Conservation (phyloP, 768 basidiomycete genomes). For the Dacryopinax spathularia region DNA sequence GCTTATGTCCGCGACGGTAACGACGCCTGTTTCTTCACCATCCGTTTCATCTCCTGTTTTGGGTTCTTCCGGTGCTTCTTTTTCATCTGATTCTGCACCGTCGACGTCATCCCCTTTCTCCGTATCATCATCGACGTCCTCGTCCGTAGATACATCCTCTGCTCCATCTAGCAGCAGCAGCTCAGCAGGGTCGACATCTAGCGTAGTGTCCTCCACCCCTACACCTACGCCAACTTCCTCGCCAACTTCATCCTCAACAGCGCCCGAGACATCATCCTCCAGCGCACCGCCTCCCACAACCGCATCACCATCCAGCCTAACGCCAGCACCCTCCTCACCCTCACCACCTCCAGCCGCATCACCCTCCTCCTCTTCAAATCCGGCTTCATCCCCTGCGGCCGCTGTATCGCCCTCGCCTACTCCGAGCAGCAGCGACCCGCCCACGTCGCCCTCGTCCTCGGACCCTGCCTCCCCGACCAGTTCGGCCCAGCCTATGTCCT, state of each 20-base stretch:
- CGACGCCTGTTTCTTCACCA: background rate
- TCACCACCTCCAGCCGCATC: too few species aligned
- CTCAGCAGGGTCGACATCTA: background rate
- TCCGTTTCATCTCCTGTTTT: background rate
- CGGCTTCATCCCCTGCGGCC: too few species aligned
- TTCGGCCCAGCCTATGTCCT: conserved; percentile 1
- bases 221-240: conserved; percentile 3
- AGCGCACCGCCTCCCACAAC: too few species aligned
- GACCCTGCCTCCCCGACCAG: background rate
- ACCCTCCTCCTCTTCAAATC: too few species aligned
- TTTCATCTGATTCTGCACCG: conserved; percentile 13
- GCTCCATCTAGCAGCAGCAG: background rate
- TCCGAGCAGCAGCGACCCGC: background rate
- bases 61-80: conserved; percentile 12
- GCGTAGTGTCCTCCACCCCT: background rate
- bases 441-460: background rate
- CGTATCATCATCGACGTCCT: background rate
- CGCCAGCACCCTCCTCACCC: too few species aligned
- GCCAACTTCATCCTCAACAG: conserved; percentile 18
- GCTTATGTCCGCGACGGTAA: background rate
- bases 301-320: too few species aligned
- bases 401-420: too few species aligned
- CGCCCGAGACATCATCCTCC: too few species aligned
- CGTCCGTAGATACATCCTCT: background rate
- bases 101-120: background rate